Conservation (phyloP, 2,329 filamentous ascomycete species). For the Parastagonospora avenae region DNA sequence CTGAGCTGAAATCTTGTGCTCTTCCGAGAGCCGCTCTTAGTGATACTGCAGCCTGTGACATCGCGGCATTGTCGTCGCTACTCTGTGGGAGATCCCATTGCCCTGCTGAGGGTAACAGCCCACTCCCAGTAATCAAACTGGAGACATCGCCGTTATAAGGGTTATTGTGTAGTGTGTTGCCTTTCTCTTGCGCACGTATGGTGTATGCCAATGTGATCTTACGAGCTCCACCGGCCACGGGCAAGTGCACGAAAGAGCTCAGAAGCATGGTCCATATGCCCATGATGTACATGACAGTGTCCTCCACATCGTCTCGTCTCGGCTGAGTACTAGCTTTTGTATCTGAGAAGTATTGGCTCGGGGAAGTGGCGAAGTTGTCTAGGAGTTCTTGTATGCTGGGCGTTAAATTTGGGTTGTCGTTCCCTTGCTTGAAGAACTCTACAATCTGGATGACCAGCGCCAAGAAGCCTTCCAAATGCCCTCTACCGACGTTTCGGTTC, state of each 20-base stretch:
- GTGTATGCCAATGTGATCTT: conserved; percentile 12
- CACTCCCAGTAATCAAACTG: conserved; percentile 10
- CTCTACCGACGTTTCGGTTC: conserved; percentile 13
- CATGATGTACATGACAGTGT: conserved; percentile 25
- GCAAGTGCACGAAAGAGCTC: conserved; percentile 18
- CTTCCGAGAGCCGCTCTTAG: conserved; percentile 8
- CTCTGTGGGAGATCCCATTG: neutral
- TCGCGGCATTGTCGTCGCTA: conserved; percentile 4
- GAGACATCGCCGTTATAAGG: conserved; percentile 11
- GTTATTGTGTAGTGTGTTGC: neutral
- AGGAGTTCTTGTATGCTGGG: neutral
- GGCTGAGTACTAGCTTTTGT: conserved; percentile 4
- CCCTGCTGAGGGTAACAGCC: conserved; percentile 8
- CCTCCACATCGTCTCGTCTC: conserved; percentile 18
- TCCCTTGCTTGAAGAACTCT: conserved; percentile 9
- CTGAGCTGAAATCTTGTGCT: neutral
- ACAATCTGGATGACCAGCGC: conserved; percentile 18
- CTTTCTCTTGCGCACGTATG: neutral
- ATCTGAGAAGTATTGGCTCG: conserved; percentile 3
- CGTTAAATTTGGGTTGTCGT: neutral
- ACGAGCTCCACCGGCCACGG: conserved; percentile 4
- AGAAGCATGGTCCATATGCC: conserved; percentile 22
- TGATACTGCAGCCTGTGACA: conserved; percentile 10
- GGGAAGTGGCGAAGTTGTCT: neutral
- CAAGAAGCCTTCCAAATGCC: conserved; percentile 12